Conservation (phyloP, 805 yeast genomes). For the Candida sithepensis region DNA sequence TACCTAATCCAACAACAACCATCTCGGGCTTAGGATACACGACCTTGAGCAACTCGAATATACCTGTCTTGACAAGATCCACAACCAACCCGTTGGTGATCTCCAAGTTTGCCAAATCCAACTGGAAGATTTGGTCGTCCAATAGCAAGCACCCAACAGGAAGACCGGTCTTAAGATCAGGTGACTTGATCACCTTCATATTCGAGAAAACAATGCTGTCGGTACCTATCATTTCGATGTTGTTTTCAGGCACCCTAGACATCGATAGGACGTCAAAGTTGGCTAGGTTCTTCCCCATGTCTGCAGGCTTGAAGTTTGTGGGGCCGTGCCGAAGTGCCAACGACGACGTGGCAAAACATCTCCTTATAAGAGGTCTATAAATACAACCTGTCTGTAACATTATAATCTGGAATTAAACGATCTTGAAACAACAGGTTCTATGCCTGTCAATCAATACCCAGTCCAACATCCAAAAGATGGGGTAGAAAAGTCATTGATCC, state of each 20-base stretch:
- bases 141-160: conserved; percentile 46
- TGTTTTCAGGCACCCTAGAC: conserved; percentile 43
- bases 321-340: conserved; percentile 17
- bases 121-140: conserved; percentile 58
- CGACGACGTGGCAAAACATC: conserved; percentile 9
- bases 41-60: conserved; percentile 49
- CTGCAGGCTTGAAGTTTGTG: conserved; percentile 30
- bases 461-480: no score
- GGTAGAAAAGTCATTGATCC: conserved; percentile 1
- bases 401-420: no score
- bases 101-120: conserved; percentile 38
- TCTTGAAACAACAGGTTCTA: no score
- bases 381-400: not conserved
- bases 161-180: conserved; percentile 31
- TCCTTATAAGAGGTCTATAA: not conserved
- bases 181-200: conserved; percentile 44
- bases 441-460: no score
- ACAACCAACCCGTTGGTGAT: conserved; percentile 36
- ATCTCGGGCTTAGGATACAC: conserved; percentile 78
- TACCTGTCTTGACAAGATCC: conserved; percentile 31
- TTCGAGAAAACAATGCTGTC: conserved; percentile 61
- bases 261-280: conserved; percentile 44
- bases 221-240: conserved; percentile 45
- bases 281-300: conserved; percentile 35
- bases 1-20: conserved; percentile 68